Conservation (phyloP, 2,329 filamentous ascomycete genomes). For the Paracoccidioides lutzii region DNA sequence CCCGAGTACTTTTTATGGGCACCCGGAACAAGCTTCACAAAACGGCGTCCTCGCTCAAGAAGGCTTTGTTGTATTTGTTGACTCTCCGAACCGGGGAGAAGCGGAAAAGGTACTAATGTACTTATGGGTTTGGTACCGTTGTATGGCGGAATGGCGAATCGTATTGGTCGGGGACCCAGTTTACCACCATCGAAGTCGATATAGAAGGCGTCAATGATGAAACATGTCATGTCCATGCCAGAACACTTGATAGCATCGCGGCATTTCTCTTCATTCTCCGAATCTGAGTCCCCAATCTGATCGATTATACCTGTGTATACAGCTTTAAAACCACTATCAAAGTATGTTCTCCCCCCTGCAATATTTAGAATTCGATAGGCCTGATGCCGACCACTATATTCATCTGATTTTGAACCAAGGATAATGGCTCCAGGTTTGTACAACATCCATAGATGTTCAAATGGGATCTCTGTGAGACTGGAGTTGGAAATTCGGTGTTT, state of each 20-base stretch:
- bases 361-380: not conserved
- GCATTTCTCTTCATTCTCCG: not conserved
- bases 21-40: not conserved
- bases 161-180: not conserved
- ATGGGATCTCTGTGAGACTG: not conserved
- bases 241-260: not conserved
- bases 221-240: not conserved
- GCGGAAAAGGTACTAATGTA: not conserved
- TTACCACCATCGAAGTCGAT: not conserved
- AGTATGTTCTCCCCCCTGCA: not conserved
- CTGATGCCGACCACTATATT: not conserved
- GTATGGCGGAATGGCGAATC: not conserved
- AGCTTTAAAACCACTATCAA: not conserved
- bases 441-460: constrained; percentile 1
- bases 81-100: not conserved
- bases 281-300: constrained; percentile 1
- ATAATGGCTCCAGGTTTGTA: not conserved
- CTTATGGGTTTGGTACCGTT: not conserved
- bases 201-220: not conserved
- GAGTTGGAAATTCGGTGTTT: not conserved
- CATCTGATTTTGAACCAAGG: not conserved
- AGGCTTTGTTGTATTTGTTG: not conserved
- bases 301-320: not conserved
- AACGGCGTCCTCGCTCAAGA: not conserved
- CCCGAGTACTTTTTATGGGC: constrained; percentile 1